Evolutionary conservation across 371 early-diverging fungal genomes (phyloP).

Genomic region (Mucor mucedo): DNA sequence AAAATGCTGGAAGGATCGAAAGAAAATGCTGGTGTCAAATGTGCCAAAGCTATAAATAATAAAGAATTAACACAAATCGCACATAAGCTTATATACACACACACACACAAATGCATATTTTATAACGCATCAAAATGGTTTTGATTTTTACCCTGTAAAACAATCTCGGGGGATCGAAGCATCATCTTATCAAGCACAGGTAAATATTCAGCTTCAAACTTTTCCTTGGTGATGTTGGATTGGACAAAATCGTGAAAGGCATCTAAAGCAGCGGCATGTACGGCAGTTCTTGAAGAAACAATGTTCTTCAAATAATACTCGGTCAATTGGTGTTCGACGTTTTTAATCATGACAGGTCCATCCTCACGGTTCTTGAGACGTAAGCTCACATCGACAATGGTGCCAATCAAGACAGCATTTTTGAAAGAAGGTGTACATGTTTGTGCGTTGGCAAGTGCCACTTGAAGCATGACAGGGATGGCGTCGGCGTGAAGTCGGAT

Average conservation of each 20-base stretch:
- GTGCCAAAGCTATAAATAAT: conserved; percentile 50
- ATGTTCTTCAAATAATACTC: conserved; percentile 70
- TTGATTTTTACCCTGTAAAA: conserved; percentile 58
- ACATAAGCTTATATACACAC: no score
- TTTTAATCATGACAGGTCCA: conserved; percentile 33
- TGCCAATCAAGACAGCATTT: conserved; percentile 65
- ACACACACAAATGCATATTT: no score
- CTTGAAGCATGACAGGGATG: conserved; percentile 55
- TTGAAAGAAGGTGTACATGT: conserved; percentile 55
- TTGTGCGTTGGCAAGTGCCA: conserved; percentile 47
- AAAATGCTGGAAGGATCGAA: conserved; percentile 71
- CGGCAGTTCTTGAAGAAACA: conserved; percentile 60
- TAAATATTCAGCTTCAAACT: conserved; percentile 56
- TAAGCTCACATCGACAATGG: conserved; percentile 60
- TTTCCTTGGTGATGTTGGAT: conserved; percentile 52
- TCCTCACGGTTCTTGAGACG: conserved; percentile 49
- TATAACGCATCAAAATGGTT: no score
- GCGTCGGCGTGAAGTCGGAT: conserved; percentile 55
- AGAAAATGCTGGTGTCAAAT: conserved; percentile 52
- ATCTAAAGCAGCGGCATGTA: conserved; percentile 55
- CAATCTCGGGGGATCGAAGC: conserved; percentile 88
- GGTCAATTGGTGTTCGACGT: conserved; percentile 53
- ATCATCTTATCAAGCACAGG: conserved; percentile 76
- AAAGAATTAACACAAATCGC: no score
- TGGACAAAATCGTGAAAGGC: conserved; percentile 67